Evolutionary conservation across 495 filamentous ascomycete genomes (phyloP).

Genomic region (Neurospora sp.): DNA sequence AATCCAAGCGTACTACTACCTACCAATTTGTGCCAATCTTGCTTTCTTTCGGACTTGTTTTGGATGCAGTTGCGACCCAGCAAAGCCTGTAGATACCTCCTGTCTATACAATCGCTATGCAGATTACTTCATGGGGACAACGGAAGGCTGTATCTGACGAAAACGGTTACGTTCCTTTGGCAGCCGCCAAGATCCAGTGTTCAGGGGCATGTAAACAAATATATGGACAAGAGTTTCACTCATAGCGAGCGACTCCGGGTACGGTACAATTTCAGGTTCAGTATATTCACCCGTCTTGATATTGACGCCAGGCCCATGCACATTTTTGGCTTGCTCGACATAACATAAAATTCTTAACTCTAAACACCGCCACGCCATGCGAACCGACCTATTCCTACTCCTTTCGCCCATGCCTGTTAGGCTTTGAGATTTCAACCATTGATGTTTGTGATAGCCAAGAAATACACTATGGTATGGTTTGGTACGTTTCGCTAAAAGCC

Average conservation of each 20-base stretch:
- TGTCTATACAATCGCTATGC: no score
- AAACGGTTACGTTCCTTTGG: neutral
- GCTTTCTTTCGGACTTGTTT: neutral
- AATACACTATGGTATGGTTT: neutral
- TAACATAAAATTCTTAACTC: neutral
- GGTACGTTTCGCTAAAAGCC: neutral
- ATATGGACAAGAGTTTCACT: neutral
- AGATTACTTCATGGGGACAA: no score
- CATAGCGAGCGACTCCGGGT: neutral
- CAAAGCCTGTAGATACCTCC: no score
- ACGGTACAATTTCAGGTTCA: neutral
- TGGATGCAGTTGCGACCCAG: neutral
- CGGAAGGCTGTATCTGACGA: neutral
- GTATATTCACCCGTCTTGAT: neutral
- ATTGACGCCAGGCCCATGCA: neutral
- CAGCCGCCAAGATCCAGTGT: neutral
- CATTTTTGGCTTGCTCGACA: neutral
- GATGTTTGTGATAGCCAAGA: neutral
- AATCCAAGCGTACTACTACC: neutral
- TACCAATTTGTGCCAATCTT: neutral
- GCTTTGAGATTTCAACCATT: neutral
- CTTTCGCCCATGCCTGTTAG: neutral
- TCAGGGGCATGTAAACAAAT: neutral
- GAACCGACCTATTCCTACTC: neutral
- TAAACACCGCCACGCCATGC: neutral